phyloP scores from a whole-genome alignment of 805 yeast genomes.

The Candida dendrica region DNA sequence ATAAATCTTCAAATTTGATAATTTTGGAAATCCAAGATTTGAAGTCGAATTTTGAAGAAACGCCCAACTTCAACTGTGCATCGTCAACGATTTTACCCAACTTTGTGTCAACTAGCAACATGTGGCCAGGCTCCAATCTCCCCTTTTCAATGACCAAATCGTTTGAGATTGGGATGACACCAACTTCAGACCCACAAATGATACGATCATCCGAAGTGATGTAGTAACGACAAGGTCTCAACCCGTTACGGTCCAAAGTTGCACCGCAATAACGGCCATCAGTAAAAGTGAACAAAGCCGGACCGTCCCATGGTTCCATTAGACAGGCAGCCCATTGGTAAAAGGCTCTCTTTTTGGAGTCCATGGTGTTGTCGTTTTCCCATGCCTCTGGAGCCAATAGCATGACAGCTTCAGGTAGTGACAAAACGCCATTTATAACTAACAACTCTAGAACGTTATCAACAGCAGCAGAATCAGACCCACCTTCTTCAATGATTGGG shows the following conservation, averaged over 20 bases:
- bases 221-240: conserved; percentile 97
- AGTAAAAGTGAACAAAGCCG: conserved; percentile 92
- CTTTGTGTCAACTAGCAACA: conserved; percentile 90
- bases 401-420: conserved; percentile 97
- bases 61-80: conserved; percentile 72
- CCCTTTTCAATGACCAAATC: conserved; percentile 83
- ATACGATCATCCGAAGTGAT: conserved; percentile 90
- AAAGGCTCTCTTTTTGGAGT: conserved; percentile 86
- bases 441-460: conserved; percentile 92
- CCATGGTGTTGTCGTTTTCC: conserved; percentile 85
- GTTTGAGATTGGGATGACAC: conserved; percentile 87
- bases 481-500: conserved; percentile 97
- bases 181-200: conserved; percentile 98
- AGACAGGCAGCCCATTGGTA: conserved; percentile 99
- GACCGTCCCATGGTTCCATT: conserved; percentile 99
- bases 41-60: conserved; percentile 82
- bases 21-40: conserved; percentile 88
- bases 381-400: conserved; percentile 96
- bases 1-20: conserved; percentile 75
- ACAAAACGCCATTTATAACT: conserved; percentile 83
- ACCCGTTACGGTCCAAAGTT: conserved; percentile 92
- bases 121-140: conserved; percentile 90
- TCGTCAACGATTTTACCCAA: conserved; percentile 93
- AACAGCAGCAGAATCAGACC: conserved; percentile 96
- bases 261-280: conserved; percentile 99